Percentiles rank a stretch among this genome's conserved stretches.
Evolutionary conservation across 2,329 filamentous ascomycete genomes (phyloP).

Genomic region (Hypoxylon sp.): DNA sequence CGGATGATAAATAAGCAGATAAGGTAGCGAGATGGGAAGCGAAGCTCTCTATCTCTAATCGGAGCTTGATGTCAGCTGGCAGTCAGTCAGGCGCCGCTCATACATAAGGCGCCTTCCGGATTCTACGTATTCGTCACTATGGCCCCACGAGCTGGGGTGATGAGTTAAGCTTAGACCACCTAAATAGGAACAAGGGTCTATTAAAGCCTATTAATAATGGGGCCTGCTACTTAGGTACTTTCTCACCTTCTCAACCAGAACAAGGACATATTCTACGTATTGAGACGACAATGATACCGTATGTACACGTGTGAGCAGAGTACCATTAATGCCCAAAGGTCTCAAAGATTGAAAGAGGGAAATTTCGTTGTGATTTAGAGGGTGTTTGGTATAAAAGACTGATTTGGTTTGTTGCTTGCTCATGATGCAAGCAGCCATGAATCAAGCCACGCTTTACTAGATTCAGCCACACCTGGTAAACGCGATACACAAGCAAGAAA

Average conservation of each 20-base stretch:
- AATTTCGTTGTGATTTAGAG: background rate
- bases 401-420: background rate
- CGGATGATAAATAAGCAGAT: slow-evolving; percentile 1
- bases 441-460: slow-evolving; percentile 25
- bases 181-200: background rate
- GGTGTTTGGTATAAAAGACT: background rate
- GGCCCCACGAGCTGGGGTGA: slow-evolving; percentile 18
- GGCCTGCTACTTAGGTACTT: background rate
- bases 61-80: slow-evolving; percentile 43
- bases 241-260: background rate
- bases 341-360: background rate
- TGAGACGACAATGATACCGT: background rate
- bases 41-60: slow-evolving; percentile 36
- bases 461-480: slow-evolving; percentile 24
- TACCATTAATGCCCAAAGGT: background rate
- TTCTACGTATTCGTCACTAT: slow-evolving; percentile 39
- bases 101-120: slow-evolving; percentile 25
- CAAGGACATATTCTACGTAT: background rate
- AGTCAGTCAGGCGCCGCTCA: slow-evolving; percentile 40
- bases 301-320: background rate
- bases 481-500: slow-evolving; percentile 7
- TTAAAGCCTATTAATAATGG: slow-evolving; percentile 18
- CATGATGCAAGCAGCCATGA: background rate
- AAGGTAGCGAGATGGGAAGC: slow-evolving; percentile 18
- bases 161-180: slow-evolving; percentile 27